These are phyloP conservation scores for Tolypocladium endophyticum DNA, from an alignment of 2,329 filamentous ascomycete species.

Conservation along the genomic window DNA sequence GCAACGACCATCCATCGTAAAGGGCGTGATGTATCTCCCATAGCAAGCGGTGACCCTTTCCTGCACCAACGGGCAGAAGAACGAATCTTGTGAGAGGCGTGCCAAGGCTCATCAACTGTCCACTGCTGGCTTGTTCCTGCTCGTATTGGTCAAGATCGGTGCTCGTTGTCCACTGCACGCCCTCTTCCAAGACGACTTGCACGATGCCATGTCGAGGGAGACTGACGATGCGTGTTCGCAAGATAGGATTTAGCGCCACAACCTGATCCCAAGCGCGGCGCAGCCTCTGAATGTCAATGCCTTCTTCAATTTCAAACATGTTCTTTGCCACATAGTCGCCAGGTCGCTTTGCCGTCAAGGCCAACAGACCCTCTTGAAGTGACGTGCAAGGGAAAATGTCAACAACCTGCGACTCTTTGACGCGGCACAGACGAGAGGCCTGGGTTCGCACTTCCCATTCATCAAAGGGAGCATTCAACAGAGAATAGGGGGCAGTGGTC, in stretches of 20 bases:
- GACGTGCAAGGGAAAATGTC: constrained; percentile 12
- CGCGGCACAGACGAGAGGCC: constrained; percentile 5
- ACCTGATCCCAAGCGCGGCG: constrained; percentile 7
- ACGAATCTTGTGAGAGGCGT: constrained; percentile 5
- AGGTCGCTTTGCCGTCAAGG: constrained; percentile 5
- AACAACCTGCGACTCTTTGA: constrained; percentile 4
- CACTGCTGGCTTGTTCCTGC: background rate
- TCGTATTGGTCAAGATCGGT: background rate
- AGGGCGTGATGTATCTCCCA: constrained; percentile 27
- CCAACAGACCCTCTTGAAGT: constrained; percentile 10
- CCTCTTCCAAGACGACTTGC: constrained; percentile 6
- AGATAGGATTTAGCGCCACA: constrained; percentile 5
- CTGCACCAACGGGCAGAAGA: background rate
- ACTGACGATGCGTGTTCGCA: constrained; percentile 7
- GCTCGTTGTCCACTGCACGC: background rate
- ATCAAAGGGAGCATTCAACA: background rate
- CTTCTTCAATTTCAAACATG: constrained; percentile 5
- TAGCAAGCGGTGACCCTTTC: constrained; percentile 2
- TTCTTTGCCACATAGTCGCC: constrained; percentile 8
- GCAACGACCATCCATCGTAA: constrained; percentile 43
- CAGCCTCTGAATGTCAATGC: constrained; percentile 5
- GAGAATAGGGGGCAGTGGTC: background rate
- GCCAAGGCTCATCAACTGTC: constrained; percentile 6
- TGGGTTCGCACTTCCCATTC: background rate
- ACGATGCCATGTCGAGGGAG: constrained; percentile 6